These are phyloP conservation scores for Artemisia argyi DNA, from an alignment of 129 eudicot species.

Conservation along the genomic window DNA sequence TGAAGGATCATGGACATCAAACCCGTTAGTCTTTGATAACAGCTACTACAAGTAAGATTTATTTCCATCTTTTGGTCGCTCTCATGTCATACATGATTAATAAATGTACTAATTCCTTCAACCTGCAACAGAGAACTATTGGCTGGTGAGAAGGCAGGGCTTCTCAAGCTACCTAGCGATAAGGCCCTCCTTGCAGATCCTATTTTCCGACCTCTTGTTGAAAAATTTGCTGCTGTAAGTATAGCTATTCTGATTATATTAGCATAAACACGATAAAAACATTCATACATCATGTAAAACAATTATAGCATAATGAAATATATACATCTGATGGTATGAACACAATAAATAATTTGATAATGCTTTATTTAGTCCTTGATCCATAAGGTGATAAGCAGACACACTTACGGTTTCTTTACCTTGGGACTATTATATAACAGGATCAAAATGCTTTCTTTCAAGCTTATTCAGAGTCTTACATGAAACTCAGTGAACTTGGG, in stretches of 20 bases:
- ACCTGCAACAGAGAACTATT: constrained; percentile 62
- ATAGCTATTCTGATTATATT: not conserved
- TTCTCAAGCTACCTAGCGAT: constrained; percentile 82
- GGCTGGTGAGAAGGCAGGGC: constrained; percentile 86
- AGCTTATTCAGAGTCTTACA: constrained; percentile 80
- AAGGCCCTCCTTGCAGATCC: constrained; percentile 83
- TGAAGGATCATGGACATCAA: constrained; percentile 91
- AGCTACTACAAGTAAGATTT: constrained; percentile 66
- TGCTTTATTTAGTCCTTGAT: not conserved
- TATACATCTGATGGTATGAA: not conserved
- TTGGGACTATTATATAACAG: constrained; percentile 26
- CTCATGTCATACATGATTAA: not conserved
- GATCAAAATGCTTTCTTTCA: constrained; percentile 93
- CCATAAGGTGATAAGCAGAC: not conserved
- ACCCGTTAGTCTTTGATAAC: constrained; percentile 84
- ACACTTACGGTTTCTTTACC: not conserved
- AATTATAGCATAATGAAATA: too few relatives aligned
- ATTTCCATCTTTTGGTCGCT: not conserved
- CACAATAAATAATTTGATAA: not conserved
- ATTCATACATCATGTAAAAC: too few relatives aligned
- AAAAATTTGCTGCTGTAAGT: constrained; percentile 81
- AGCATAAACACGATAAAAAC: not conserved
- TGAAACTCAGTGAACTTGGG: constrained; percentile 95
- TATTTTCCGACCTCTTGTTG: constrained; percentile 75
- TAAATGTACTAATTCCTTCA: not conserved